A percentile compares a stretch with the other conserved stretches of the same genome.
phyloP scores from a whole-genome alignment of 495 filamentous ascomycete species.

The Annulohypoxylon stygium region DNA sequence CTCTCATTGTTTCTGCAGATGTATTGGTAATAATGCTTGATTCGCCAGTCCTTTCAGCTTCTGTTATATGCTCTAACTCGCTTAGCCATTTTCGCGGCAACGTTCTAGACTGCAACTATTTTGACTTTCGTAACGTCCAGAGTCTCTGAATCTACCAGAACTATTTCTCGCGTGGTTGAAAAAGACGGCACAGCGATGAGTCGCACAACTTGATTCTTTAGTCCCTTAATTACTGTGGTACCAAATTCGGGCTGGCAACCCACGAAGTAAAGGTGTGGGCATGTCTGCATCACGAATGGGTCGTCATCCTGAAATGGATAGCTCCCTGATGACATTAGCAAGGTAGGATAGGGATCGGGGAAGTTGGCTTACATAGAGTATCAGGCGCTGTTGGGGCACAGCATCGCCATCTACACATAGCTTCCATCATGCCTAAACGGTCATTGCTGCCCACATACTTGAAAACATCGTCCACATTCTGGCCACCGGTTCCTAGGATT shows the following conservation, averaged over 20 bases:
- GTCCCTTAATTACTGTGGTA: conserved; percentile 73
- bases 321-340: conserved; percentile 71
- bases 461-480: conserved; percentile 93
- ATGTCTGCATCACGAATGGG: conserved; percentile 83
- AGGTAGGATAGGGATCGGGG: not conserved
- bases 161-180: conserved; percentile 80
- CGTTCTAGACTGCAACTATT: conserved; percentile 47
- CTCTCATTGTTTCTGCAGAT: not conserved
- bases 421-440: conserved; percentile 88
- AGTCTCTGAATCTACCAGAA: conserved; percentile 88
- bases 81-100: not conserved
- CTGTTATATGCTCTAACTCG: conserved; percentile 21
- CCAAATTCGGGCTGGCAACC: conserved; percentile 89
- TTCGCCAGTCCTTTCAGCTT: conserved; percentile 8
- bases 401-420: conserved; percentile 89
- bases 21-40: not conserved
- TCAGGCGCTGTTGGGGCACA: conserved; percentile 96
- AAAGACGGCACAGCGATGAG: conserved; percentile 86
- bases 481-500: conserved; percentile 85
- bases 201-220: conserved; percentile 75
- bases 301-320: conserved; percentile 95
- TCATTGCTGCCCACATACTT: conserved; percentile 86
- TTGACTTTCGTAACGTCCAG: conserved; percentile 79
- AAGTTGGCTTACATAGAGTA: conserved; percentile 81
- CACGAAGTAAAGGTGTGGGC: conserved; percentile 91